phyloP scores from a whole-genome alignment of 2,329 filamentous ascomycete genomes.

The Acrodontium crateriforme region DNA sequence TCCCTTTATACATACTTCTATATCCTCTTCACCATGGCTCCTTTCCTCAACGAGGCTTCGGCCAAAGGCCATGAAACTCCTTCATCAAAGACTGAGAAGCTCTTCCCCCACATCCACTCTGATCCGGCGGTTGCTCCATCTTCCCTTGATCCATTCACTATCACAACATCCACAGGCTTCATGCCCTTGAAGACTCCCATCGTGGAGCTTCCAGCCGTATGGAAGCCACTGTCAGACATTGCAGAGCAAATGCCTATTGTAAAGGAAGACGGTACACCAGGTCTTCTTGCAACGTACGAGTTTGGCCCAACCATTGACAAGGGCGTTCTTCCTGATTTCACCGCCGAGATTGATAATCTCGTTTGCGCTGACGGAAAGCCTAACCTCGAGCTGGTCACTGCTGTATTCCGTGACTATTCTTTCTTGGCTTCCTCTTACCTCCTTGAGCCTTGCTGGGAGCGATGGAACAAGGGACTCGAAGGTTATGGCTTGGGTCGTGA shows the following conservation, averaged over 20 bases:
- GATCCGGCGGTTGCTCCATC: slow-evolving; percentile 14
- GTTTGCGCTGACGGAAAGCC: slow-evolving; percentile 43
- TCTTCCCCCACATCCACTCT: slow-evolving; percentile 15
- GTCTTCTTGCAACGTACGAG: slow-evolving; percentile 59
- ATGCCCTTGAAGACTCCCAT: slow-evolving; percentile 45
- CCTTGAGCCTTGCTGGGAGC: slow-evolving; percentile 79
- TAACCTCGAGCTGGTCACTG: slow-evolving; percentile 69
- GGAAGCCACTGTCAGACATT: slow-evolving; percentile 57
- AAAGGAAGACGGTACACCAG: slow-evolving; percentile 57
- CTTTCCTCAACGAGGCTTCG: too few species aligned
- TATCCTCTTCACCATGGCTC: too few species aligned
- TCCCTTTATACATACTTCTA: too few species aligned
- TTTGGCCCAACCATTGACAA: slow-evolving; percentile 60
- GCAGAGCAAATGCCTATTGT: slow-evolving; percentile 67
- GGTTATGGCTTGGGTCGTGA: slow-evolving; percentile 67
- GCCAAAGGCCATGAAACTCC: too few species aligned
- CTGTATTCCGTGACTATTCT: slow-evolving; percentile 80
- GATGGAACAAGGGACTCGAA: slow-evolving; percentile 47
- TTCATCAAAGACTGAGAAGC: too few species aligned
- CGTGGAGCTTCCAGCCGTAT: slow-evolving; percentile 53
- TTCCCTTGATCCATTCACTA: slow-evolving; percentile 47
- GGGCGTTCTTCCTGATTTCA: slow-evolving; percentile 59
- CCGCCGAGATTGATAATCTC: slow-evolving; percentile 41
- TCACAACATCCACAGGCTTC: slow-evolving; percentile 61
- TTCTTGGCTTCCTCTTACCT: slow-evolving; percentile 83